Evolutionary conservation across 805 yeast species (phyloP).

Genomic region (Yarrowia porcina): DNA sequence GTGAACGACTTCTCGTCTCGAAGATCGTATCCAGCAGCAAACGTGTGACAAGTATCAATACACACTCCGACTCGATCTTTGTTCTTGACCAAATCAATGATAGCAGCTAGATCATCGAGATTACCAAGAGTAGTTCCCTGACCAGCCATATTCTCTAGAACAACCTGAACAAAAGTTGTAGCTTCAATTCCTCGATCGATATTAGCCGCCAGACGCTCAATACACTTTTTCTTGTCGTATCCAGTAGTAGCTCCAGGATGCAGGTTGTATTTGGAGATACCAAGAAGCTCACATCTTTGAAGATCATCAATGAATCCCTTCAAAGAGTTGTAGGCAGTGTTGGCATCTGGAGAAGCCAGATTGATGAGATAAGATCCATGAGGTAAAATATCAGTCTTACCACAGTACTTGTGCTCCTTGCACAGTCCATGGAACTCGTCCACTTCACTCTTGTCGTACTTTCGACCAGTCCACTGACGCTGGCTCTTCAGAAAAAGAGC

Average conservation of each 20-base stretch:
- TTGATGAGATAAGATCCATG: constrained; percentile 95
- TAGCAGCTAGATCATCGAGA: constrained; percentile 68
- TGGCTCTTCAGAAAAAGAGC: constrained; percentile 90
- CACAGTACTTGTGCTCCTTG: constrained; percentile 40
- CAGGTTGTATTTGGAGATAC: constrained; percentile 82
- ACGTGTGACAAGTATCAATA: constrained; percentile 92
- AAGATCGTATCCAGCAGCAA: constrained; percentile 94
- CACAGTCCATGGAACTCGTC: constrained; percentile 63
- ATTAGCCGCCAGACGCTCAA: constrained; percentile 67
- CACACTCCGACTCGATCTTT: constrained; percentile 91
- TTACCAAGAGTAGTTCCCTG: constrained; percentile 86
- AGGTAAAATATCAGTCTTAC: constrained; percentile 65
- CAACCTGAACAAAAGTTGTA: constrained; percentile 78
- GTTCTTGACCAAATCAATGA: constrained; percentile 74
- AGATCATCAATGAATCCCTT: constrained; percentile 82
- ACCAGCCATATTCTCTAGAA: constrained; percentile 97
- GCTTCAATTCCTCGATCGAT: constrained; percentile 73
- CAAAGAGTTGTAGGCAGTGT: constrained; percentile 71
- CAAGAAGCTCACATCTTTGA: constrained; percentile 77
- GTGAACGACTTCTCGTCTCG: constrained; percentile 55
- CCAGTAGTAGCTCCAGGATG: constrained; percentile 83
- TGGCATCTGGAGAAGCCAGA: constrained; percentile 83
- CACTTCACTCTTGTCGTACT: constrained; percentile 63
- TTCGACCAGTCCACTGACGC: constrained; percentile 86
- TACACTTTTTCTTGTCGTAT: constrained; percentile 63